Evolutionary conservation across 2,329 filamentous ascomycete species (phyloP).

Genomic region (Berkeleyomyces rouxiae): DNA sequence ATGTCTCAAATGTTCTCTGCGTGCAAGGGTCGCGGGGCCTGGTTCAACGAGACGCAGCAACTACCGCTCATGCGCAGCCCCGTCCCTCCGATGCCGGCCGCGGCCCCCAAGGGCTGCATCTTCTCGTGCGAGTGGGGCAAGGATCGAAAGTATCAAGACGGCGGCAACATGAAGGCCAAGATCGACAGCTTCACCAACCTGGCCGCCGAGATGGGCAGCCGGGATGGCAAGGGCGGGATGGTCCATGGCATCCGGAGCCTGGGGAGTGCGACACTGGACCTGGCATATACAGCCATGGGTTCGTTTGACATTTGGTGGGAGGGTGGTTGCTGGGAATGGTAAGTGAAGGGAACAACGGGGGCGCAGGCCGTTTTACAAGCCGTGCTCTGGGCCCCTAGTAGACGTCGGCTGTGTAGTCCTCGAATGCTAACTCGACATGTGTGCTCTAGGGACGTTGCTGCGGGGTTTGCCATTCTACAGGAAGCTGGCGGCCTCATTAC

Average conservation of each 20-base stretch:
- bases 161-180: conserved; percentile 55
- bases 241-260: conserved; percentile 60
- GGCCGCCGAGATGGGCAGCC: conserved; percentile 47
- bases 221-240: conserved; percentile 56
- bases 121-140: conserved; percentile 71
- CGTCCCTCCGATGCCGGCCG: conserved; percentile 42
- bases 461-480: conserved; percentile 53
- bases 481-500: conserved; percentile 62
- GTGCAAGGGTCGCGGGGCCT: conserved; percentile 48
- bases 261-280: conserved; percentile 55
- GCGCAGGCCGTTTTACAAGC: neutral
- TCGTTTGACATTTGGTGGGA: conserved; percentile 73
- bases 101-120: conserved; percentile 51
- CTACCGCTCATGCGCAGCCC: conserved; percentile 49
- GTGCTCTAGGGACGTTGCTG: conserved; percentile 51
- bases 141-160: conserved; percentile 47
- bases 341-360: conserved; percentile 16
- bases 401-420: neutral
- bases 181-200: conserved; percentile 61
- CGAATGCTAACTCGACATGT: neutral
- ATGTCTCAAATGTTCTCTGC: conserved; percentile 53
- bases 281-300: conserved; percentile 61
- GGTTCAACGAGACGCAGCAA: conserved; percentile 45
- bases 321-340: conserved; percentile 69
- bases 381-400: neutral